phyloP scores from a whole-genome alignment of 169 alveolate species.

The Cryptosporidium meleagridis region DNA sequence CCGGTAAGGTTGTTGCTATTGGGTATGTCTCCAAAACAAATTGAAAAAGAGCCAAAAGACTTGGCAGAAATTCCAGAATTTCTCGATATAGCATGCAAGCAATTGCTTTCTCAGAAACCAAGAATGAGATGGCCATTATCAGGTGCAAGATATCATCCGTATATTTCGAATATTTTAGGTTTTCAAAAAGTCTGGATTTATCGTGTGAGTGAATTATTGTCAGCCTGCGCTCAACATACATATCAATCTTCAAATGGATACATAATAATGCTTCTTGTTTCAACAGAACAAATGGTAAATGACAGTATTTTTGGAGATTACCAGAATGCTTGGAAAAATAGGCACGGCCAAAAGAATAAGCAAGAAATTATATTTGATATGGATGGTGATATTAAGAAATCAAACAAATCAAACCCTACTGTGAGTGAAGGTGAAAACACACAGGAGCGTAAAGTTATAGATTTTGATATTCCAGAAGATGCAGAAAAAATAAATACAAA shows the following conservation, averaged over 20 bases:
- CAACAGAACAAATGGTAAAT: constrained; percentile 58
- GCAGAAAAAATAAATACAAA: neutral
- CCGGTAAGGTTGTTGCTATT: constrained; percentile 57
- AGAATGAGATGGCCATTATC: constrained; percentile 71
- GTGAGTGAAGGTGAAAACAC: neutral
- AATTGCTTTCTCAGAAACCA: constrained; percentile 64
- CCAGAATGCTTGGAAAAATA: constrained; percentile 58
- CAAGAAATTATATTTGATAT: constrained; percentile 27
- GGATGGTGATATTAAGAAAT: neutral
- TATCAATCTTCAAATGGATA: constrained; percentile 71
- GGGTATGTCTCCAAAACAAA: constrained; percentile 72
- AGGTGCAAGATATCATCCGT: constrained; percentile 72
- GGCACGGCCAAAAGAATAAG: neutral
- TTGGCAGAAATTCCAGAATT: constrained; percentile 67
- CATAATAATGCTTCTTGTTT: constrained; percentile 28
- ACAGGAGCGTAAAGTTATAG: neutral
- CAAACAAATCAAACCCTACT: neutral
- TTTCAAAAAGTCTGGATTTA: constrained; percentile 66
- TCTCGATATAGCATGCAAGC: constrained; percentile 55
- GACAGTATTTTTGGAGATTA: constrained; percentile 49
- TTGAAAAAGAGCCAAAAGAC: constrained; percentile 51
- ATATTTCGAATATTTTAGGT: constrained; percentile 50
- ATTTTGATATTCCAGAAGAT: constrained; percentile 39
- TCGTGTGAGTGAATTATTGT: constrained; percentile 25
- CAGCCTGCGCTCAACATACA: constrained; percentile 67